Evolutionary conservation across 2,329 filamentous ascomycete genomes (phyloP).

Genomic region (Dothidotthia symphoricarpi): DNA sequence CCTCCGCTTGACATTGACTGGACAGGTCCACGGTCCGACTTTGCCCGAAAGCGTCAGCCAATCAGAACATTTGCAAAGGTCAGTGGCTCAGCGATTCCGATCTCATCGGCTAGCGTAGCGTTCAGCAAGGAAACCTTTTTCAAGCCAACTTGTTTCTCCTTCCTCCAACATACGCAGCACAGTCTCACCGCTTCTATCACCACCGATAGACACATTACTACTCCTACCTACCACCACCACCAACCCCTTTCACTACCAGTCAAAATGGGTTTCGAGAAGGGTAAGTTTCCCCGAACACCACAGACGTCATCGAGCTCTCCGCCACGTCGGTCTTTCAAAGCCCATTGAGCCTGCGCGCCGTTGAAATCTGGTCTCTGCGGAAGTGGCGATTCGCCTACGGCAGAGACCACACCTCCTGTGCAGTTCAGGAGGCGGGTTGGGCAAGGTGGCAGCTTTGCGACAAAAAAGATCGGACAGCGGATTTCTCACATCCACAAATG

Average conservation of each 20-base stretch:
- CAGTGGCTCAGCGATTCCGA: too few species aligned
- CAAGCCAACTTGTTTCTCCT: too few species aligned
- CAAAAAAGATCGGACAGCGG: conserved; percentile 18
- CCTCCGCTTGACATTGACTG: too few species aligned
- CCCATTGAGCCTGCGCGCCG: conserved; percentile 29
- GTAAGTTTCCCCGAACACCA: conserved; percentile 33
- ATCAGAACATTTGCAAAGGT: too few species aligned
- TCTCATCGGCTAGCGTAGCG: too few species aligned
- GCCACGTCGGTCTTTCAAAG: conserved; percentile 17
- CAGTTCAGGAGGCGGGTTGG: conserved; percentile 13
- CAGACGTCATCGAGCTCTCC: conserved; percentile 32
- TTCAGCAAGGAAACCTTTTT: too few species aligned
- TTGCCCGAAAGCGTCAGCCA: too few species aligned
- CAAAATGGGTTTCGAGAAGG: conserved; percentile 44
- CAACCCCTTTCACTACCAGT: conserved; percentile 13
- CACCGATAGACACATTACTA: conserved; percentile 16
- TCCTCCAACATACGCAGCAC: conserved; percentile 7
- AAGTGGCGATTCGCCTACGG: too few species aligned
- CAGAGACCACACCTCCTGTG: not conserved
- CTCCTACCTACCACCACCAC: conserved; percentile 15
- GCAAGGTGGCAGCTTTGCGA: conserved; percentile 28
- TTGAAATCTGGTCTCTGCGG: not conserved
- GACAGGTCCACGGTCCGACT: too few species aligned
- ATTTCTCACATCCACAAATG: conserved; percentile 9
- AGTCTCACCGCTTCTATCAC: conserved; percentile 8